A percentile compares a stretch with the other conserved stretches of the same genome.
Conservation (phyloP, 306 rosid genomes). For the Cicer chorassanicum region DNA sequence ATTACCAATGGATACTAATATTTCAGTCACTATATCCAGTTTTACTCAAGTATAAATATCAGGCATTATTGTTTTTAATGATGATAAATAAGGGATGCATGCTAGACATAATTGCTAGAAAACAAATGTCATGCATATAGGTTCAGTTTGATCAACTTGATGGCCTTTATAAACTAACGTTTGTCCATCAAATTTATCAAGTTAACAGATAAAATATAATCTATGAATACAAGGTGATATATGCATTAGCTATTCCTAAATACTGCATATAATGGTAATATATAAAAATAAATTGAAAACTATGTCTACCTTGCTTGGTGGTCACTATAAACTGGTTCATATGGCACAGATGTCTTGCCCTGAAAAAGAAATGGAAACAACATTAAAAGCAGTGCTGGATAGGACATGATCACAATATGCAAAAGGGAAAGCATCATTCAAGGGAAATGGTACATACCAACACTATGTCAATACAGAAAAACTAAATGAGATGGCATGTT, state of each 20-base stretch:
- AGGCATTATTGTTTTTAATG: neutral
- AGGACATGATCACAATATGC: neutral
- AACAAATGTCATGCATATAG: conserved; percentile 22
- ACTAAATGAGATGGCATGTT: conserved; percentile 1
- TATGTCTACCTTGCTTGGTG: conserved; percentile 51
- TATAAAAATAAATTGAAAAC: conserved; percentile 26
- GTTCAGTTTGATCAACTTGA: neutral
- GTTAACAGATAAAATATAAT: neutral
- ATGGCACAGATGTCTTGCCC: conserved; percentile 55
- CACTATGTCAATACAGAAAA: conserved; percentile 5
- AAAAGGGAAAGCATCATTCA: conserved; percentile 25
- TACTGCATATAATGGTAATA: conserved; percentile 17
- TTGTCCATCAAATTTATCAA: conserved; percentile 27
- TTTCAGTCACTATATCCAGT: neutral
- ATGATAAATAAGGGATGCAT: conserved; percentile 14
- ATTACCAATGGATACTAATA: conserved; percentile 8
- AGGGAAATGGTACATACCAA: neutral
- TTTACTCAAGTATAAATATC: conserved; percentile 23
- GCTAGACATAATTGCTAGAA: conserved; percentile 15
- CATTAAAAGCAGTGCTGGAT: conserved; percentile 13
- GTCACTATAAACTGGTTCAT: conserved; percentile 60
- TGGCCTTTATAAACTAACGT: neutral
- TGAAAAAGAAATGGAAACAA: conserved; percentile 37
- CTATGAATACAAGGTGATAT: conserved; percentile 8
- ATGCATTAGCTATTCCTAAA: conserved; percentile 3